Evolutionary conservation across 768 basidiomycete genomes (phyloP), one percentile per base, ranked within the genome.

Genomic region (Amanita muscaria): DNA sequence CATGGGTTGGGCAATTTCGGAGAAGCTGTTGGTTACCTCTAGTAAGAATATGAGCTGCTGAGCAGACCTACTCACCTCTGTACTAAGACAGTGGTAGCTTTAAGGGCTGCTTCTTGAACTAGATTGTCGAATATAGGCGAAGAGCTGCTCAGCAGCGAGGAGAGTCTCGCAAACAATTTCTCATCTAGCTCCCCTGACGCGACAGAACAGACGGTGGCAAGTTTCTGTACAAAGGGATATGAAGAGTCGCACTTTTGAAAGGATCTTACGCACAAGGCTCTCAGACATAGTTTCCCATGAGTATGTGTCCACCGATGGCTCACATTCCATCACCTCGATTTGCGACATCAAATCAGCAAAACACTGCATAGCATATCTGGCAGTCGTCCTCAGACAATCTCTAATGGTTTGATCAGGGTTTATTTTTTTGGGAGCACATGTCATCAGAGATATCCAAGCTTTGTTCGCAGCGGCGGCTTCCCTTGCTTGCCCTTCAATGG

Each of bases 201-300:
- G 35, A 87, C 73, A 30, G 79, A 86, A 54, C 89, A 90, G 24
- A 91, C 68, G 3, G 87, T 80, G 3, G 86, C 83, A 15, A 92
- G 66, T 87, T 91, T 92, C 89, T 92, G 53, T 18, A n/a, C 10
- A 27, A 23, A 14, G 39, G 24, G 37, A 21, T 22, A n/a, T 30
- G 11, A 12, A 25, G 21, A 5, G 23, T 22, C 6, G 23, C 15
- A 14, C 22, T 23, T 23, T 33, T 15, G 31, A 4, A 5, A 21
- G 2, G n/a, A 39, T 48, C 19, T 19, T 40, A 62, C 77, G 38
- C 53, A 88, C 89, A 72, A 92, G 61, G 52, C 84, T 85, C 58
- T 92, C 89, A 8, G 89, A 87, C 80, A 92, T 82, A 0, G 89
- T 91, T 57, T 92, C 89, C 82, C 83, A 91, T 41, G 86, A 80